Conservation (phyloP, 768 basidiomycete species). For the Serendipita sp. region DNA sequence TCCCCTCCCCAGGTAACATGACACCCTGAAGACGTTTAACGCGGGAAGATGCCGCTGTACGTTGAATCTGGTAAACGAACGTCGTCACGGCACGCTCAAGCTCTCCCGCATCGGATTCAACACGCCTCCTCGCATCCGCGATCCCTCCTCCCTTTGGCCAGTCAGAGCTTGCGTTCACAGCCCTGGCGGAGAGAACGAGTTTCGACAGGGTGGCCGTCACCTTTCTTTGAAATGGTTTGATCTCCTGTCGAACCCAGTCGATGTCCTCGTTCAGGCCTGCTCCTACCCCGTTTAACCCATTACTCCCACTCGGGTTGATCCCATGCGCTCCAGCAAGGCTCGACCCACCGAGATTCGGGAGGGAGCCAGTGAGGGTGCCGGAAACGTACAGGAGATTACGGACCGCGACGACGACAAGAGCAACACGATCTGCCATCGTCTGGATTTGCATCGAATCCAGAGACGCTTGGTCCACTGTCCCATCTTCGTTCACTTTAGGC, state of each 20-base stretch:
- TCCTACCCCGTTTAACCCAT: constrained; percentile 9
- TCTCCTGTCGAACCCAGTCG: constrained; percentile 15
- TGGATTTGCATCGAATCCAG: background rate
- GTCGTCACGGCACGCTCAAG: constrained; percentile 17
- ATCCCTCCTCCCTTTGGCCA: constrained; percentile 16
- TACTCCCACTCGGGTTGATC: background rate
- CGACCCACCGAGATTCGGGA: constrained; percentile 8
- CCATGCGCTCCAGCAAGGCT: background rate
- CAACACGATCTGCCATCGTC: constrained; percentile 11
- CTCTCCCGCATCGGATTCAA: constrained; percentile 19
- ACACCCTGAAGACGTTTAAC: constrained; percentile 26
- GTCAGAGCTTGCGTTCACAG: constrained; percentile 29
- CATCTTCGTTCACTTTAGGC: background rate
- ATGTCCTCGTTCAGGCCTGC: constrained; percentile 12
- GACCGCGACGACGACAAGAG: constrained; percentile 15
- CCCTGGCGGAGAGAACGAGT: constrained; percentile 79
- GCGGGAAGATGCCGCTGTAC: constrained; percentile 42
- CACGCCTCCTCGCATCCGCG: constrained; percentile 11
- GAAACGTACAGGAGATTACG: constrained; percentile 19
- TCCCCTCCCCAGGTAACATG: constrained; percentile 19
- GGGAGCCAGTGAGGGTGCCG: constrained; percentile 14
- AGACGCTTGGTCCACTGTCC: background rate
- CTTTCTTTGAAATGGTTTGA: constrained; percentile 71
- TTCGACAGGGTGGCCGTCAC: constrained; percentile 82
- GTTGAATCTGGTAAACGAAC: constrained; percentile 18